Conservation (phyloP, 257 asterid species). For the Ballota nigra region DNA sequence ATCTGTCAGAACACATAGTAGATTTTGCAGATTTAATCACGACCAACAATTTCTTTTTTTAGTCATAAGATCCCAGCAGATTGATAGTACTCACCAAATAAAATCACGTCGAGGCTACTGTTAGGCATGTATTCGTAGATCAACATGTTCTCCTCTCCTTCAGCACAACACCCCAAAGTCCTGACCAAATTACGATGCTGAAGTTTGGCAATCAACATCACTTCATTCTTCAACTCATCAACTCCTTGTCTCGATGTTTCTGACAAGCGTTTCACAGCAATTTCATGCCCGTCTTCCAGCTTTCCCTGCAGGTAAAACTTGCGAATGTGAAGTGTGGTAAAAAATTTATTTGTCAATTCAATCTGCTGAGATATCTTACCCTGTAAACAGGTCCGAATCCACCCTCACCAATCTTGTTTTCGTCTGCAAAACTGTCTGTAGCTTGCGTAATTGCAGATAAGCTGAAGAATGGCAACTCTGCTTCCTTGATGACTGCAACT, state of each 20-base stretch:
- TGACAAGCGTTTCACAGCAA: slow-evolving; percentile 21
- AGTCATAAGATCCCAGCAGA: too few relatives aligned
- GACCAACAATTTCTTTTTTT: too few relatives aligned
- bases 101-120: slow-evolving; percentile 6
- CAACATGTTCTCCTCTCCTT: slow-evolving; percentile 22
- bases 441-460: too few relatives aligned
- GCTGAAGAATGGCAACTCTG: too few relatives aligned
- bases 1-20: not conserved
- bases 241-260: slow-evolving; percentile 19
- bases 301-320: not conserved
- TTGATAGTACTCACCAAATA: not conserved
- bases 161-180: slow-evolving; percentile 1
- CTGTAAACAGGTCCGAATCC: not conserved
- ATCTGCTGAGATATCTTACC: not conserved
- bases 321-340: not conserved
- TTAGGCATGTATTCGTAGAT: slow-evolving; percentile 24
- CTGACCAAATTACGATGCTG: slow-evolving; percentile 21
- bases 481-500: too few relatives aligned
- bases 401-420: too few relatives aligned
- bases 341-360: not conserved
- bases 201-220: slow-evolving; percentile 17
- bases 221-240: slow-evolving; percentile 15
- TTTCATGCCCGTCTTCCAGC: slow-evolving; percentile 13
- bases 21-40: too few relatives aligned
- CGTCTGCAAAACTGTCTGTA: too few relatives aligned